Evolutionary conservation across 1,284 basidiomycete genomes (phyloP).

Genomic region (Earliella scabrosa): DNA sequence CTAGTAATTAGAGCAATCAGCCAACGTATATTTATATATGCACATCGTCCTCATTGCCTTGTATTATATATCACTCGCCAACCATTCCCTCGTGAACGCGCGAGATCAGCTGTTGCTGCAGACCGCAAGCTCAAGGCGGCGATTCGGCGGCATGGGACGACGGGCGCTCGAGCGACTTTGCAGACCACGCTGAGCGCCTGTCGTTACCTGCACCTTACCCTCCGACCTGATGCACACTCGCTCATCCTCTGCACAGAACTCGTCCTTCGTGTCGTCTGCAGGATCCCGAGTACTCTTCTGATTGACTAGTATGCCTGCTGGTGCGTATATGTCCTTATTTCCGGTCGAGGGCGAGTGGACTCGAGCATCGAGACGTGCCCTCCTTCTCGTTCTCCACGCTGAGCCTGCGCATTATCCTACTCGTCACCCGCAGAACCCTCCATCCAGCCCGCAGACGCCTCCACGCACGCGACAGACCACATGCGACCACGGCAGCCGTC

Average conservation of each 20-base stretch:
- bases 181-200: constrained; percentile 15
- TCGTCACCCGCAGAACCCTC: constrained; percentile 14
- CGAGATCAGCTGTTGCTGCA: no score
- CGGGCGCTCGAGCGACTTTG: constrained; percentile 20
- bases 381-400: constrained; percentile 23
- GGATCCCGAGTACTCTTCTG: constrained; percentile 11
- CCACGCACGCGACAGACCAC: constrained; percentile 4
- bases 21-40: neutral
- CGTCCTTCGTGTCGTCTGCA: constrained; percentile 17
- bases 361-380: constrained; percentile 17
- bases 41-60: neutral
- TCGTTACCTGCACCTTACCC: constrained; percentile 30
- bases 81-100: no score
- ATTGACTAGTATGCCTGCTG: constrained; percentile 16
- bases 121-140: neutral
- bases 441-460: constrained; percentile 5
- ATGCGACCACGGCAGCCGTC: neutral
- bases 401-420: constrained; percentile 25
- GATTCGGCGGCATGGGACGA: constrained; percentile 8
- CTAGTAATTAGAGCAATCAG: constrained; percentile 13
- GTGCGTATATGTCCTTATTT: constrained; percentile 18
- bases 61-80: neutral
- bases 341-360: constrained; percentile 5
- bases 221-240: constrained; percentile 38
- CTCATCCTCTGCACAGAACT: constrained; percentile 27